Base-by-base conservation (phyloP, 768 basidiomycete genomes). In the Pluteus cervinus region DNA sequence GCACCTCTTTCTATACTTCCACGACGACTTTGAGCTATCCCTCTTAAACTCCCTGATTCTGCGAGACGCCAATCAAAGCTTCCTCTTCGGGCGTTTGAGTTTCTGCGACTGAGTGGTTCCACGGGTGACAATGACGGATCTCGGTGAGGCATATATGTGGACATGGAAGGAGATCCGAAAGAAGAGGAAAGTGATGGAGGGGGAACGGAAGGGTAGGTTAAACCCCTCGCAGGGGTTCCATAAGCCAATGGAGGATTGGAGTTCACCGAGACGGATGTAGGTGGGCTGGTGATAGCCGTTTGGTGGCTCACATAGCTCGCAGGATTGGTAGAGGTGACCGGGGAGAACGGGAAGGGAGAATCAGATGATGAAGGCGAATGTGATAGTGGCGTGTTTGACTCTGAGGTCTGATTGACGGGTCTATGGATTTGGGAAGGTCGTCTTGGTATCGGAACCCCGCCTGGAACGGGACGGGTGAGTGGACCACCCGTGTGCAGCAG, bases 151-250 rank as follows among this genome's bases (percentile, higher is more conserved):
- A 66, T 64, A 40, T 64, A 59, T 44, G 64, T 69, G 9, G 72
- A 63, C 12, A 75, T 68, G 17, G 66, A 68, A 6, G 83, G 80
- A 4, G 81, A 82, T 10, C 86, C 86, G 46, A 86, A 81, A 7
- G 83, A 85, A 5, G 81, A 84, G 4, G 82, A 84, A 18, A 87
- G 58, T 2, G 83, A 85, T 3, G 87, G 87, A 8, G 87, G 87
- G 2, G 88, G 87, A 0, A 89, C 88, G 5, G 79, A 80, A 0
- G 87, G 87, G 48, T 91, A 91, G 4, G 84, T 73, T 35, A 90
- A 66, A 10, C 68, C 63, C 37, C 65, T 58, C 5, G 51, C 57
- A 7, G 50, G 64, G 37, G 47, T 58, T 5, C 54, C 61, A 32
- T 56, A 55, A 20, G 65, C 45, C 26, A 54, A 49, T 39, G 62